Conservation (phyloP, 1,139 yeast species). For the Trichomonascaceae sp. region DNA sequence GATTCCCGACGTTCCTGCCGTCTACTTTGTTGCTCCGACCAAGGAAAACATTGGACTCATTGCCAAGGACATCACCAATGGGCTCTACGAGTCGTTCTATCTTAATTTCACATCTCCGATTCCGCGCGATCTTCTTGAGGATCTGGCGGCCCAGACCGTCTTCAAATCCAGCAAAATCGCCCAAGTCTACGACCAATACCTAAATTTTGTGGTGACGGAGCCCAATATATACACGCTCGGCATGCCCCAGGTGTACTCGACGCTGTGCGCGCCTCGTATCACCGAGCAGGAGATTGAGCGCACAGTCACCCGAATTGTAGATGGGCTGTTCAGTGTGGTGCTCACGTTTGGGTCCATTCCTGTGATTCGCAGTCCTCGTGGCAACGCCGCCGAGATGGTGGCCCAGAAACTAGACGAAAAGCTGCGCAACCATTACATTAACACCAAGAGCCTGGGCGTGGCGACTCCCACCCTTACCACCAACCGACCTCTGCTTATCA, state of each 20-base stretch:
- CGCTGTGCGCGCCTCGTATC: slow-evolving; percentile 56
- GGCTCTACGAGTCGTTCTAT: slow-evolving; percentile 66
- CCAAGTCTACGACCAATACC: slow-evolving; percentile 87
- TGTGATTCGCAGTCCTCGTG: slow-evolving; percentile 76
- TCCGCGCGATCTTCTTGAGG: slow-evolving; percentile 68
- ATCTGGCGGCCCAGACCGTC: slow-evolving; percentile 75
- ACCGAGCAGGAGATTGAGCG: slow-evolving; percentile 62
- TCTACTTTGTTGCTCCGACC: slow-evolving; percentile 85
- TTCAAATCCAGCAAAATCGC: slow-evolving; percentile 51
- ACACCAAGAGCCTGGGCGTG: slow-evolving; percentile 33
- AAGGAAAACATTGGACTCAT: slow-evolving; percentile 56
- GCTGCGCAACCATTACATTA: slow-evolving; percentile 71
- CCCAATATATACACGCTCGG: slow-evolving; percentile 81
- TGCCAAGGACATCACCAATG: slow-evolving; percentile 56
- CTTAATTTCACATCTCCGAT: slow-evolving; percentile 78
- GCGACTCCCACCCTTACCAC: slow-evolving; percentile 9
- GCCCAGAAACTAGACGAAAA: slow-evolving; percentile 77
- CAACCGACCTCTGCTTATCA: slow-evolving; percentile 63
- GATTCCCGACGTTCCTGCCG: slow-evolving; percentile 85
- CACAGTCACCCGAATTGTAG: slow-evolving; percentile 57
- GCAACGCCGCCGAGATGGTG: slow-evolving; percentile 91
- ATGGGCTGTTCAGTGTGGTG: slow-evolving; percentile 67
- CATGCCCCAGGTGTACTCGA: slow-evolving; percentile 47
- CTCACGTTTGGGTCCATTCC: slow-evolving; percentile 75
- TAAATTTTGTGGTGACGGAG: slow-evolving; percentile 86